Conservation (phyloP, 2,329 filamentous ascomycete species). For the Leptographium wingfieldii region DNA sequence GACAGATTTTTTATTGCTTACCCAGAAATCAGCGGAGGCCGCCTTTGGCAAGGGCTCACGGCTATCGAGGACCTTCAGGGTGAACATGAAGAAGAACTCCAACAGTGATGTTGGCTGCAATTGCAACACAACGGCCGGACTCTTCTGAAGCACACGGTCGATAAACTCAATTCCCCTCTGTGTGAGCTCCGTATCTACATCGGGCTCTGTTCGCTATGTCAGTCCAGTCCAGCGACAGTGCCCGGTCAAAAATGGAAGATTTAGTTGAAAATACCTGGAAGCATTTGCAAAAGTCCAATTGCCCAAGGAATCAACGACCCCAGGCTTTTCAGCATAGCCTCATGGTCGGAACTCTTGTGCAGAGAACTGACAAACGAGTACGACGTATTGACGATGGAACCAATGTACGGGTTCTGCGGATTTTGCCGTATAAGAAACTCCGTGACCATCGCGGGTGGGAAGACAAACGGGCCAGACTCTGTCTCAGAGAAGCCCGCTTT, state of each 20-base stretch:
- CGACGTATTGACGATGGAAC: constrained; percentile 57
- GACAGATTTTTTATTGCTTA: constrained; percentile 21
- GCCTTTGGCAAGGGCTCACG: constrained; percentile 65
- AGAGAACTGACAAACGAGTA: constrained; percentile 56
- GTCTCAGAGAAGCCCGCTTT: constrained; percentile 64
- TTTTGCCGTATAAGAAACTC: constrained; percentile 50
- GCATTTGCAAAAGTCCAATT: constrained; percentile 44
- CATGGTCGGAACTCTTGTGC: constrained; percentile 27
- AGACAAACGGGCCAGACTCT: constrained; percentile 63
- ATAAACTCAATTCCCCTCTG: constrained; percentile 65
- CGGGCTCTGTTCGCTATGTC: constrained; percentile 29
- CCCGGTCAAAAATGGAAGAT: background rate
- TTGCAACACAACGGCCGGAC: constrained; percentile 47
- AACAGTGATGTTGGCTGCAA: constrained; percentile 43
- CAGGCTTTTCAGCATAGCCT: constrained; percentile 33
- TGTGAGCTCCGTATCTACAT: constrained; percentile 57
- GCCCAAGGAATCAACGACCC: constrained; percentile 47
- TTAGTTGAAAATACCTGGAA: constrained; percentile 35
- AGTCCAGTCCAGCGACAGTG: background rate
- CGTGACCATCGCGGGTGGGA: constrained; percentile 53
- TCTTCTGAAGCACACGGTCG: constrained; percentile 47
- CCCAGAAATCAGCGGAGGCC: constrained; percentile 65
- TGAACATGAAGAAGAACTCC: constrained; percentile 59
- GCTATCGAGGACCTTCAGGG: constrained; percentile 55
- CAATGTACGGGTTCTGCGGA: constrained; percentile 51